Conservation (phyloP, 345 rosid species). For the Excoecaria agallocha region DNA sequence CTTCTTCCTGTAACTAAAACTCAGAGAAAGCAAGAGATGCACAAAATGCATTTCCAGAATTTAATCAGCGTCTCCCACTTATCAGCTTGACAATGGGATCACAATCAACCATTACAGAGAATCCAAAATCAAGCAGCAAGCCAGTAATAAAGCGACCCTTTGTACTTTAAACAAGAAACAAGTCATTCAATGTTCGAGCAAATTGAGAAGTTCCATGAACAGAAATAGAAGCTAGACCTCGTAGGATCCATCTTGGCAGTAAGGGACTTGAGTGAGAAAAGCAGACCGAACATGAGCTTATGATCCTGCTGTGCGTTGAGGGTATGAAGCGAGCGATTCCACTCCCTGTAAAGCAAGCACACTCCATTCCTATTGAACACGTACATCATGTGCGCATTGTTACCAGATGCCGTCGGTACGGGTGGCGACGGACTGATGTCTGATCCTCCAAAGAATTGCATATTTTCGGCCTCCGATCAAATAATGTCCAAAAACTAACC, state of each 20-base stretch:
- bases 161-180: too few relatives aligned
- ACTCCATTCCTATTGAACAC: conserved; percentile 80
- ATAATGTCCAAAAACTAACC: background rate
- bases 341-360: conserved; percentile 86
- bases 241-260: conserved; percentile 96
- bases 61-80: background rate
- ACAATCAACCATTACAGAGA: background rate
- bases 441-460: conserved; percentile 96
- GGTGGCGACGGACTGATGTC: conserved; percentile 91
- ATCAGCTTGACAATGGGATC: background rate
- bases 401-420: conserved; percentile 61
- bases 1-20: background rate
- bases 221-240: conserved; percentile 31
- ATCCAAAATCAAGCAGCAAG: background rate
- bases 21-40: background rate
- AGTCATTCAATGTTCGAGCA: background rate
- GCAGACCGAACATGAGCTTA: conserved; percentile 96
- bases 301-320: conserved; percentile 84
- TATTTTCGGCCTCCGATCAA: conserved; percentile 11
- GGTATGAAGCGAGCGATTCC: conserved; percentile 86
- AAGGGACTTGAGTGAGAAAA: conserved; percentile 95
- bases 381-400: conserved; percentile 87
- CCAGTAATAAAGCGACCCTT: background rate
- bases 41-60: background rate
- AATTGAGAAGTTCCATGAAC: background rate